A percentile compares a stretch with the other conserved stretches of the same genome.
Conservation (phyloP, 2,329 filamentous ascomycete genomes). For the Botrytis squamosa region DNA sequence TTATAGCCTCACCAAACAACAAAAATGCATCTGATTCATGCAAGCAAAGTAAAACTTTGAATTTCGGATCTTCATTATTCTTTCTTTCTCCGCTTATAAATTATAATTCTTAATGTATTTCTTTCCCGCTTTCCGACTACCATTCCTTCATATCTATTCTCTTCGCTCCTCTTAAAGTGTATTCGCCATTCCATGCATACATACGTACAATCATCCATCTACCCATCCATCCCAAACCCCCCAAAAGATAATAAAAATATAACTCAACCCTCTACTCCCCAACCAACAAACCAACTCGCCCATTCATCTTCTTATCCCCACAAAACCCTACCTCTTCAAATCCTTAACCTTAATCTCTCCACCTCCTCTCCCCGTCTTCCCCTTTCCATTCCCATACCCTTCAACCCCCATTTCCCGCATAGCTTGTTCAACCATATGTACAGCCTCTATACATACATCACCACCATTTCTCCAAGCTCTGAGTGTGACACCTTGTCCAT, state of each 20-base stretch:
- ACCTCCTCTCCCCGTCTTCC: constrained; percentile 36
- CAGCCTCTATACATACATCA: constrained; percentile 67
- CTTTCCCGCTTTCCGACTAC: background rate
- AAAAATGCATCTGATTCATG: background rate
- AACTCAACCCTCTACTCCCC: background rate
- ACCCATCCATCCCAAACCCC: background rate
- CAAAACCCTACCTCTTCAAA: constrained; percentile 30
- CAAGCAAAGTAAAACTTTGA: background rate
- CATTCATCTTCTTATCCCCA: background rate
- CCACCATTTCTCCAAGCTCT: constrained; percentile 71
- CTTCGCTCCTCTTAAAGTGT: background rate
- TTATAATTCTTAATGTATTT: background rate
- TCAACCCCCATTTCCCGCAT: constrained; percentile 46
- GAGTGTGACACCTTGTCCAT: constrained; percentile 63
- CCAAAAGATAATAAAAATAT: background rate
- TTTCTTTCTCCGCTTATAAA: background rate
- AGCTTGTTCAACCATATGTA: constrained; percentile 60
- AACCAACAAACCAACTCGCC: background rate
- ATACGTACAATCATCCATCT: background rate
- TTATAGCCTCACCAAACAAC: background rate
- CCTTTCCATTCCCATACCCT: constrained; percentile 35
- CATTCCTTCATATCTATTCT: background rate
- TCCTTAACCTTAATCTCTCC: constrained; percentile 40
- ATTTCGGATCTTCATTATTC: background rate
- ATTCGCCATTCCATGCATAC: background rate